A percentile compares a stretch with the other conserved stretches of the same genome.
phyloP scores from a whole-genome alignment of 768 basidiomycete species.

The Russula dissimulans region DNA sequence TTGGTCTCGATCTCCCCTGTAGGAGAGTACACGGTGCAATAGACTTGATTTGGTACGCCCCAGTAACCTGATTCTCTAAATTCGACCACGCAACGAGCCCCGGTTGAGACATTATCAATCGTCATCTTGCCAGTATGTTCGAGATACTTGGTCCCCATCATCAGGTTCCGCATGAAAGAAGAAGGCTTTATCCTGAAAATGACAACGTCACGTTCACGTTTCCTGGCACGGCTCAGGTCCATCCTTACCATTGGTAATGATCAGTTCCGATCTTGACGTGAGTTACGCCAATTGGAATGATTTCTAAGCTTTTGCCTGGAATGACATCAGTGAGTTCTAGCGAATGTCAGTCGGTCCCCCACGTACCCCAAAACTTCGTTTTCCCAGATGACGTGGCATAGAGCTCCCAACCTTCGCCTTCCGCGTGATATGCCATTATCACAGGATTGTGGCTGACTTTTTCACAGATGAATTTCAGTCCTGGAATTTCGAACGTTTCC shows the following conservation, averaged over 20 bases:
- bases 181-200: conserved; percentile 69
- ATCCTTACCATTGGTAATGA: conserved; percentile 57
- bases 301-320: conserved; percentile 80
- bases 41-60: conserved; percentile 66
- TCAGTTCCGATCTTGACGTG: conserved; percentile 59
- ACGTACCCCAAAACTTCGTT: conserved; percentile 86
- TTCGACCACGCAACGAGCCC: conserved; percentile 58
- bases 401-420: conserved; percentile 69
- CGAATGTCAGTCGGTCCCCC: conserved; percentile 3
- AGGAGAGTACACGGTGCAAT: conserved; percentile 47
- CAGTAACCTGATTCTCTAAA: conserved; percentile 84
- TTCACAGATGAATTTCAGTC: conserved; percentile 78
- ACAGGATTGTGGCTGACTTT: conserved; percentile 83
- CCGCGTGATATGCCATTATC: conserved; percentile 77
- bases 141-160: conserved; percentile 86
- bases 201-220: neutral
- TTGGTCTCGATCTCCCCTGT: conserved; percentile 47
- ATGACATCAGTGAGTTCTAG: conserved; percentile 18
- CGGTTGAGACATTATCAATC: conserved; percentile 52
- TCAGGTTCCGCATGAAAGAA: conserved; percentile 80
- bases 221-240: neutral
- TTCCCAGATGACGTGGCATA: conserved; percentile 70
- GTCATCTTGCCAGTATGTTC: conserved; percentile 77
- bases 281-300: conserved; percentile 69
- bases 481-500: conserved; percentile 78